Conservation (phyloP, 495 filamentous ascomycete genomes). For the Penicillium longicatenatum region DNA sequence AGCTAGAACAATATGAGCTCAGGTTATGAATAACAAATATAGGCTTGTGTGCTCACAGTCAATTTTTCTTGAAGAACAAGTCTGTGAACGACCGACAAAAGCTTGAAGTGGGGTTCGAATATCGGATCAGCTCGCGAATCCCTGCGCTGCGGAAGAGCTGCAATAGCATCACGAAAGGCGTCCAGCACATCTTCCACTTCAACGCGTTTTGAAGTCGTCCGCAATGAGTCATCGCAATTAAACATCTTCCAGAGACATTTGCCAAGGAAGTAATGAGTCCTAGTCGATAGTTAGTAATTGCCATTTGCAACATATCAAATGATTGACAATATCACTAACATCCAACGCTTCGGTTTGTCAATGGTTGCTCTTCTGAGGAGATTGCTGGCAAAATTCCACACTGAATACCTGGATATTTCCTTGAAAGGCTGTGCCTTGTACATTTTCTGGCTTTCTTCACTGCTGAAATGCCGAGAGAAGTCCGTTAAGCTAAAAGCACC, state of each 20-base stretch:
- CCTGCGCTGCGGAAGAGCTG: slow-evolving; percentile 76
- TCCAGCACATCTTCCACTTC: slow-evolving; percentile 62
- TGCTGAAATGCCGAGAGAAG: slow-evolving; percentile 75
- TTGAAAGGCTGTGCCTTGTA: slow-evolving; percentile 73
- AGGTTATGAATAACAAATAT: background rate
- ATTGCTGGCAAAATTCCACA: slow-evolving; percentile 81
- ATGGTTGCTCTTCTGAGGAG: slow-evolving; percentile 76
- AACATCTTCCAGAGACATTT: slow-evolving; percentile 98
- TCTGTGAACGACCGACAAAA: slow-evolving; percentile 85
- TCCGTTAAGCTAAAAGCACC: slow-evolving; percentile 75
- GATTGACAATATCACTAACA: slow-evolving; percentile 53
- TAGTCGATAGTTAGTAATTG: slow-evolving; percentile 30
- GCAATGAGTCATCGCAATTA: slow-evolving; percentile 54
- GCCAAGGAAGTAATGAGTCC: slow-evolving; percentile 83
- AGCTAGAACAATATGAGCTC: slow-evolving; percentile 34
- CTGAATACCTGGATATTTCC: slow-evolving; percentile 71
- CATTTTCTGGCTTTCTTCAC: slow-evolving; percentile 63
- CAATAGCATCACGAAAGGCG: slow-evolving; percentile 72
- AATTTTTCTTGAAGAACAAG: slow-evolving; percentile 55
- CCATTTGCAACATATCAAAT: background rate
- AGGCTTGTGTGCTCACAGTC: slow-evolving; percentile 27
- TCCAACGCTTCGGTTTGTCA: slow-evolving; percentile 81
- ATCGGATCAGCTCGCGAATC: slow-evolving; percentile 79
- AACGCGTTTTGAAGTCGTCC: slow-evolving; percentile 48
- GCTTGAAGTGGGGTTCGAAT: slow-evolving; percentile 95